Conservation (phyloP, 2,329 filamentous ascomycete species). For the Neophaeococcomyces aloes region DNA sequence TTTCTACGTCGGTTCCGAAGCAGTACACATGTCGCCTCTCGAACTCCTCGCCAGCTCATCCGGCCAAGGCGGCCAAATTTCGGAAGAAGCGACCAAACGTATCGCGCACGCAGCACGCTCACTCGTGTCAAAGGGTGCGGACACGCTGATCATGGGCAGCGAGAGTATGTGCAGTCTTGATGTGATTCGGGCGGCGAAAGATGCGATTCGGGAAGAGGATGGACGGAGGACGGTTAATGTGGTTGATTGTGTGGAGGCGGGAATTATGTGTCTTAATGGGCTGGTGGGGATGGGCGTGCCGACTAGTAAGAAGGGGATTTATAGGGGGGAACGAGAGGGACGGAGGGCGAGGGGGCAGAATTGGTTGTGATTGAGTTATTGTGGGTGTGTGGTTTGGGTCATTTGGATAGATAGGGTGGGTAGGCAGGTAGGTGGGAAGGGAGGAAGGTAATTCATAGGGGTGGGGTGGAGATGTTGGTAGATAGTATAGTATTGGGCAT, state of each 20-base stretch:
- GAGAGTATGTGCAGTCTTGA: conserved; percentile 37
- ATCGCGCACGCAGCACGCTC: conserved; percentile 31
- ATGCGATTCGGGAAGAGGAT: conserved; percentile 34
- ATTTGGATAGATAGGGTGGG: too few relatives aligned
- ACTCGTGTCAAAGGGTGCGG: conserved; percentile 34
- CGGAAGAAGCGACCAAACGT: conserved; percentile 28
- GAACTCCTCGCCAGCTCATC: conserved; percentile 34
- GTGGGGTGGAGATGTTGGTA: too few relatives aligned
- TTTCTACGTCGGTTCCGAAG: conserved; percentile 35
- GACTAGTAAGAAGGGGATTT: conserved; percentile 26
- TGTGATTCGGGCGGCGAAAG: conserved; percentile 37
- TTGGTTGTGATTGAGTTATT: conserved; percentile 23
- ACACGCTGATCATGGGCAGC: conserved; percentile 37
- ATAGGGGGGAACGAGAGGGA: conserved; percentile 22
- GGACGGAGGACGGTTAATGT: conserved; percentile 31
- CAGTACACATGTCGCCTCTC: conserved; percentile 35
- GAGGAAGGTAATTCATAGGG: too few relatives aligned
- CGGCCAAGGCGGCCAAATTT: background rate
- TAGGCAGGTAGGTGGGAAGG: conserved; percentile 14
- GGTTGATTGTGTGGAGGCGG: conserved; percentile 41
- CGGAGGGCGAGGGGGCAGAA: conserved; percentile 23
- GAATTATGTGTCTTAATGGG: conserved; percentile 24
- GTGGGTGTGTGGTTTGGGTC: too few relatives aligned
- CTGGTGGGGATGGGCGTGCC: conserved; percentile 23
- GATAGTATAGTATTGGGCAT: too few relatives aligned